A percentile compares a stretch with the other conserved stretches of the same genome.
phyloP scores from a whole-genome alignment of 768 basidiomycete species.

The Mycena venus region DNA sequence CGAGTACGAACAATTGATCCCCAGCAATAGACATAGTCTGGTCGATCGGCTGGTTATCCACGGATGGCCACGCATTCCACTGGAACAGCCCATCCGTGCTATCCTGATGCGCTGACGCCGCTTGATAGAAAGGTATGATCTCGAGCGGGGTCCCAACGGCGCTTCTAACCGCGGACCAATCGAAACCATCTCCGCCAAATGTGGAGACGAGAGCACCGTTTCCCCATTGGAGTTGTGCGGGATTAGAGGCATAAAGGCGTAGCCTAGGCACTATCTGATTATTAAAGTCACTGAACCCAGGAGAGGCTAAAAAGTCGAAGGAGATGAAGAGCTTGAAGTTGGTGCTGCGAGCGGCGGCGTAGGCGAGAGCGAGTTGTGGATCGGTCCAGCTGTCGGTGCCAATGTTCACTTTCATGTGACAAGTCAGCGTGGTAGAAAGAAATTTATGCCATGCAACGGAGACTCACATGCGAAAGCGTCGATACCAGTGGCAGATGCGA shows the following conservation, averaged over 20 bases:
- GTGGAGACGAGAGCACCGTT: not conserved
- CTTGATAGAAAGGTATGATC: not conserved
- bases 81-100: not conserved
- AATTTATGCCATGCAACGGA: not conserved
- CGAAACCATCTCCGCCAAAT: not conserved
- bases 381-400: constrained; percentile 9
- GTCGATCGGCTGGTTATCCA: constrained; percentile 7
- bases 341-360: constrained; percentile 13
- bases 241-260: not conserved
- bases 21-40: not conserved
- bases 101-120: not conserved
- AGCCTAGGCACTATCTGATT: not conserved
- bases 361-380: constrained; percentile 19
- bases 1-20: not conserved
- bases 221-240: not conserved
- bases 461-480: constrained; percentile 15
- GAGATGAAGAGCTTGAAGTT: constrained; percentile 29
- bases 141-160: not conserved
- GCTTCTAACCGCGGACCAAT: not conserved
- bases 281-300: not conserved
- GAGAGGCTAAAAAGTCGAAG: not conserved
- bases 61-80: not conserved
- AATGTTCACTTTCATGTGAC: not conserved
- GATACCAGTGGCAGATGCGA: constrained; percentile 16
- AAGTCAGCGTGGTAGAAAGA: not conserved